Conservation (phyloP, 169 alveolate genomes). For the Theileria annulata region DNA sequence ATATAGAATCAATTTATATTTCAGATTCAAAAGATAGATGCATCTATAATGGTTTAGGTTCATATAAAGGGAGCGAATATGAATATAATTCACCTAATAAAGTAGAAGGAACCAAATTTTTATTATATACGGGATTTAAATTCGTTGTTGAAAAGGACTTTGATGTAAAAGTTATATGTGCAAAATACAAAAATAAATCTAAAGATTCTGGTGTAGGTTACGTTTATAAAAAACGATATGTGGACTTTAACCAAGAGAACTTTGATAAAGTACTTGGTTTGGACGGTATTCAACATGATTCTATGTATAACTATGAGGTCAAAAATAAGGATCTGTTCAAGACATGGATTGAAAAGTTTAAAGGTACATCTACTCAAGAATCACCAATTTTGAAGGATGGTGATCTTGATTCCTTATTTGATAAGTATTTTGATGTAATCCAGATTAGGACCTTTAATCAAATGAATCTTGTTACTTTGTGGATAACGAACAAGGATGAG, state of each 20-base stretch:
- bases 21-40: slow-evolving; percentile 23
- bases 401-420: not conserved
- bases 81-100: slow-evolving; percentile 2
- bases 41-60: slow-evolving; percentile 11
- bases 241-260: not conserved
- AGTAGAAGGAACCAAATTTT: not conserved
- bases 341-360: slow-evolving; percentile 9
- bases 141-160: not conserved
- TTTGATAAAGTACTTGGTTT: slow-evolving; percentile 3
- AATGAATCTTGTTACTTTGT: not conserved
- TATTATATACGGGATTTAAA: slow-evolving; percentile 14
- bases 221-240: slow-evolving; percentile 15
- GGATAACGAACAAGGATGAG: slow-evolving; percentile 40
- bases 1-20: slow-evolving; percentile 19
- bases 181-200: not conserved
- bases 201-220: slow-evolving; percentile 20
- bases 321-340: not conserved
- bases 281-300: slow-evolving; percentile 1
- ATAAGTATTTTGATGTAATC: slow-evolving; percentile 3
- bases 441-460: slow-evolving; percentile 25
- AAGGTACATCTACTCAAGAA: not conserved
- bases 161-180: slow-evolving; percentile 17
- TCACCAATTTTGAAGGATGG: not conserved
- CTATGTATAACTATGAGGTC: slow-evolving; percentile 8
- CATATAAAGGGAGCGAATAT: slow-evolving; percentile 27